phyloP scores from a whole-genome alignment of 1,139 yeast genomes.

The Suhomyces maxii region DNA sequence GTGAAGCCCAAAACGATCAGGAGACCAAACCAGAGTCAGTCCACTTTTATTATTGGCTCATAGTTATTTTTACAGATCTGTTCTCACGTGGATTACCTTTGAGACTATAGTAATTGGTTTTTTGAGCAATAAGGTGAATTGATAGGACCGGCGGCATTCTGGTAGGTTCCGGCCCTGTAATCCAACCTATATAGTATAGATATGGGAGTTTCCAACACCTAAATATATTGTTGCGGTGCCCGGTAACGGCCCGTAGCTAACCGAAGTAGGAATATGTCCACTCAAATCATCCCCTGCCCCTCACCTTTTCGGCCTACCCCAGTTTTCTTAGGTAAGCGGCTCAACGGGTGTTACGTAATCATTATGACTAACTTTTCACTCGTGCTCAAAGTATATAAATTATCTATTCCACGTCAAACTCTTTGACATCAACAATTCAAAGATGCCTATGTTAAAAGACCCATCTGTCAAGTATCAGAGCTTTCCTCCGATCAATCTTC shows the following conservation, averaged over 20 bases:
- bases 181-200: too few species aligned
- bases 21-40: too few species aligned
- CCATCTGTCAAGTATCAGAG: slow-evolving; percentile 77
- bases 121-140: too few species aligned
- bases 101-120: too few species aligned
- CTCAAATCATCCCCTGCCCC: background rate
- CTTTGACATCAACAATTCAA: background rate
- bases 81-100: too few species aligned
- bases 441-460: slow-evolving; percentile 51
- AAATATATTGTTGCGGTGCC: background rate
- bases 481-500: slow-evolving; percentile 65
- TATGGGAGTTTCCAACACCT: background rate
- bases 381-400: background rate
- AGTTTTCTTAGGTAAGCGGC: slow-evolving; percentile 1
- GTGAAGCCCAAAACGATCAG: too few species aligned
- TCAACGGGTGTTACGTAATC: background rate
- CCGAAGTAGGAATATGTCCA: slow-evolving; percentile 2
- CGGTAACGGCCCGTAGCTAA: slow-evolving; percentile 10
- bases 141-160: too few species aligned
- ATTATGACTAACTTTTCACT: slow-evolving; percentile 7
- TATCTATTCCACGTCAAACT: background rate
- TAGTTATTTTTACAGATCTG: too few species aligned
- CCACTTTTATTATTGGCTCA: too few species aligned
- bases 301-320: slow-evolving; percentile 6
- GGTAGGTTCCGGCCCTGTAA: too few species aligned